A percentile compares a stretch with the other conserved stretches of the same genome.
These are phyloP conservation scores for Fusarium fracticaudum DNA, from an alignment of 2,329 filamentous ascomycete genomes.

Conservation along the genomic window DNA sequence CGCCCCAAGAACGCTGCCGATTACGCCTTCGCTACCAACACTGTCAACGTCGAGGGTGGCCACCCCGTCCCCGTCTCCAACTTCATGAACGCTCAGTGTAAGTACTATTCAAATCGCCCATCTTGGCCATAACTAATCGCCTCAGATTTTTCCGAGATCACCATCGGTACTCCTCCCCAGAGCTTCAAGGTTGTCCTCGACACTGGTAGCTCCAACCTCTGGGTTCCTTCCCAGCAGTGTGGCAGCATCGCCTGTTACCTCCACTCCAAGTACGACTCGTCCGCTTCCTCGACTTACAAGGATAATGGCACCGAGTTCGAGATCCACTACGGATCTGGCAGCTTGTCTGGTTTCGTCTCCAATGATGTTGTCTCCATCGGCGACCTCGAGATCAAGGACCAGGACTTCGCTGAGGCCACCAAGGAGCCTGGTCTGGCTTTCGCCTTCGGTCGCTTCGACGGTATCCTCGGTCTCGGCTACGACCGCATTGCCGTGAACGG, in stretches of 20 bases:
- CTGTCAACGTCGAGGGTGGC: slow-evolving; percentile 70
- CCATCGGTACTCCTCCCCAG: slow-evolving; percentile 90
- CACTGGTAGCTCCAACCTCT: slow-evolving; percentile 98
- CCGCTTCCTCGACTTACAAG: slow-evolving; percentile 88
- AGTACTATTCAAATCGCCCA: slow-evolving; percentile 47
- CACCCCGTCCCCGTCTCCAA: slow-evolving; percentile 93
- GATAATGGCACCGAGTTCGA: slow-evolving; percentile 92
- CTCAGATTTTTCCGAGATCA: slow-evolving; percentile 95
- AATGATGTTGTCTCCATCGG: slow-evolving; percentile 88
- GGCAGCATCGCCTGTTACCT: slow-evolving; percentile 98
- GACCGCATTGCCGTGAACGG: slow-evolving; percentile 97
- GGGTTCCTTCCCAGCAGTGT: slow-evolving; percentile 93
- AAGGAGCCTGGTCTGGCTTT: slow-evolving; percentile 96
- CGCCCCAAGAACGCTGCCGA: slow-evolving; percentile 75
- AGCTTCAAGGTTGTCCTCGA: slow-evolving; percentile 98
- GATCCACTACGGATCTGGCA: slow-evolving; percentile 95
- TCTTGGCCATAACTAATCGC: slow-evolving; percentile 18
- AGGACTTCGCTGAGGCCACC: slow-evolving; percentile 96
- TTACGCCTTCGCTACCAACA: slow-evolving; percentile 81
- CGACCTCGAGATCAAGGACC: slow-evolving; percentile 85
- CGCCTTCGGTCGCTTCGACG: slow-evolving; percentile 96
- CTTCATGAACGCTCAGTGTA: slow-evolving; percentile 99
- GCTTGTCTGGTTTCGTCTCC: slow-evolving; percentile 92
- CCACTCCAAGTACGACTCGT: slow-evolving; percentile 95
- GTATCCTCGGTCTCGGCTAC: slow-evolving; percentile 93